Evolutionary conservation across 1,139 yeast genomes (phyloP), one percentile per base, ranked within the genome.

Genomic region (Scheffersomyces cryptocercus): DNA sequence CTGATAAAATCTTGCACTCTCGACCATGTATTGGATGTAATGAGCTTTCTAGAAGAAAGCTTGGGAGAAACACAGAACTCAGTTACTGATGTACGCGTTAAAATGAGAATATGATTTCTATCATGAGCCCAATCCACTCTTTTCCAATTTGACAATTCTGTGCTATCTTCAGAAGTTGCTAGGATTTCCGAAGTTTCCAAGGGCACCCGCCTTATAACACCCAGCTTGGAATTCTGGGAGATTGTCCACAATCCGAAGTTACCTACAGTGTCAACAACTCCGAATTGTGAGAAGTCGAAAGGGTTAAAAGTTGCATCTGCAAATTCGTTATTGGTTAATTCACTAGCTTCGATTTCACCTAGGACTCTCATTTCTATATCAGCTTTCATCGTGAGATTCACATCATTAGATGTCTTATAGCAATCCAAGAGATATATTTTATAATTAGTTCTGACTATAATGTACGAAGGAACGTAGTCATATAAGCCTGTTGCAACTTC

Each of bases 11-110:
- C 89, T 39, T 76, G 64, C 2, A 84, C 57, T 24, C 64, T 62
- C 0, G 88, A 77, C 86, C 88, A 84, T 1, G 75, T 68, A 29
- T 76, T 75, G 1, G 86, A 78, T 4, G 81, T 69, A 1, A 83
- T 64, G 16, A 50, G 67, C 44, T 59, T 75, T 64, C 32, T 56
- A 29, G 49, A 64, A 51, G 47, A 58, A 52, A 38, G 58, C 52
- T 40, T 37, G 0, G 50, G 47, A 14, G 9, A 36, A 3, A 68
- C 40, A 28, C 68, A 58, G 16, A 73, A 59, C 36, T 62, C 63
- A 14, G 69, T 63, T 2, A 81, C 48, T 14, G 69, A 69, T 0
- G 80, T 70, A 42, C 89, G 64, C 10, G 79, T 68, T 39, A 79
- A 54, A 1, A 81, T 47, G 2, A 77, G 51, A 0, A 83, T 30